Base-by-base conservation (phyloP, 2,329 filamentous ascomycete genomes). In the Hymenoscyphus fructigenus region DNA sequence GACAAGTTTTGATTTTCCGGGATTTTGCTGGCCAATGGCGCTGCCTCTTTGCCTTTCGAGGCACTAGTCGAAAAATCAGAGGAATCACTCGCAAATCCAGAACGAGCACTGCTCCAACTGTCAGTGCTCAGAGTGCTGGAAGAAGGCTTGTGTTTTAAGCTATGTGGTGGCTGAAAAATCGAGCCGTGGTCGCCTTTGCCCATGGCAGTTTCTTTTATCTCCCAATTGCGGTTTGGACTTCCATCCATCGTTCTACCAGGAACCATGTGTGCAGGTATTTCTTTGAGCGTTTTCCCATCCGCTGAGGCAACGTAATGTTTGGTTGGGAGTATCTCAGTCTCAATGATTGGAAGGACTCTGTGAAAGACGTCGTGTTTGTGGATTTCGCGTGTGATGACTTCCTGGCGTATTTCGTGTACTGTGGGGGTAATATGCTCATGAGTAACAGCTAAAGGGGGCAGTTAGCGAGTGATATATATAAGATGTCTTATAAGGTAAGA, bases 301-400 rank as follows among this genome's bases (percentile, higher is more conserved):
- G 66, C 36, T 5, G 63, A 61, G 5, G 63, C 66, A 6, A 73
- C 59, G 38, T 75, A 85, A 71, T 86, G 84, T 12, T 81, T 79
- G 0, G 83, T 75, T 1, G 84, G 82, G 0, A 85, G 76, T 10
- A 85, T 78, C 70, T 85, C 80, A 14, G 82, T 79, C 61, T 85
- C 81, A 32, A 81, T 77, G 26, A 86, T 78, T 2, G 84, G 84
- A n/a, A 83, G 79, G 29, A 83, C 76, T 29, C 81, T 80, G 65
- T 85, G 82, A 68, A 80, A 81, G 41, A 83, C 73, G 66, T 85
- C 79, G 71, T 85, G 78, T 38, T 80, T 81, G 74, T 86, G 84
- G 38, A 84, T 83, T 65, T 85, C 83, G 44, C 82, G 80, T 6
- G 79, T 80, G 60, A 85, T 80, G 26, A 71, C 69, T 68, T 84